These are phyloP conservation scores for Acacia pycnantha DNA, from an alignment of 331 rosid genomes.

Conservation along the genomic window DNA sequence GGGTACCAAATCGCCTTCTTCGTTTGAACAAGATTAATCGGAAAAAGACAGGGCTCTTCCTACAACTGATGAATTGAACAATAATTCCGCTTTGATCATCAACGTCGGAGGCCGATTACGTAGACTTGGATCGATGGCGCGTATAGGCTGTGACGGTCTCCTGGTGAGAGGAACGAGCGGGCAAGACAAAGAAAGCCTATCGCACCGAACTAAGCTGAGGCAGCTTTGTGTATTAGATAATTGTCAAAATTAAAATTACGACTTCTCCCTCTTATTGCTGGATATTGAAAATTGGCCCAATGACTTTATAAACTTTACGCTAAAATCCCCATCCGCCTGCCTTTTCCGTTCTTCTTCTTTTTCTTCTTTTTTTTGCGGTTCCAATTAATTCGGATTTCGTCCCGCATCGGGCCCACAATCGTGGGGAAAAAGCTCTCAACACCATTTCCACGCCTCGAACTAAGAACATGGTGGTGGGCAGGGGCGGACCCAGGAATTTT, in stretches of 20 bases:
- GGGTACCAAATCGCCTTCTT: slow-evolving; percentile 10
- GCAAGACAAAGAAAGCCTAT: not conserved
- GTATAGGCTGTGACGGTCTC: not conserved
- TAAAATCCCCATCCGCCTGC: not conserved
- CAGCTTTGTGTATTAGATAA: not conserved
- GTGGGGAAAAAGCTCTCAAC: no score
- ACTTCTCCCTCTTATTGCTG: not conserved
- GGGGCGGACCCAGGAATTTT: no score
- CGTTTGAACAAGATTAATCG: not conserved
- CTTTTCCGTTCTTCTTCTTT: no score
- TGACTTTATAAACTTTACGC: no score
- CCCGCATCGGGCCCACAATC: no score
- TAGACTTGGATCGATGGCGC: not conserved
- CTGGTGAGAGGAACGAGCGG: not conserved
- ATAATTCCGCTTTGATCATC: not conserved
- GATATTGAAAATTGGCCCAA: not conserved
- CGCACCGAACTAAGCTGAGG: not conserved
- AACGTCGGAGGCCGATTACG: not conserved
- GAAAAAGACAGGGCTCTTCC: not conserved
- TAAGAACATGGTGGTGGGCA: no score
- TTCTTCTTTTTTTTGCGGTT: no score
- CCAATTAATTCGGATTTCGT: no score
- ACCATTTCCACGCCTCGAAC: no score
- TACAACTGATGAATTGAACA: not conserved
- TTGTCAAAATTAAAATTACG: not conserved